Conservation (phyloP, 495 filamentous ascomycete species). For the Massariosphaeria phaeospora region DNA sequence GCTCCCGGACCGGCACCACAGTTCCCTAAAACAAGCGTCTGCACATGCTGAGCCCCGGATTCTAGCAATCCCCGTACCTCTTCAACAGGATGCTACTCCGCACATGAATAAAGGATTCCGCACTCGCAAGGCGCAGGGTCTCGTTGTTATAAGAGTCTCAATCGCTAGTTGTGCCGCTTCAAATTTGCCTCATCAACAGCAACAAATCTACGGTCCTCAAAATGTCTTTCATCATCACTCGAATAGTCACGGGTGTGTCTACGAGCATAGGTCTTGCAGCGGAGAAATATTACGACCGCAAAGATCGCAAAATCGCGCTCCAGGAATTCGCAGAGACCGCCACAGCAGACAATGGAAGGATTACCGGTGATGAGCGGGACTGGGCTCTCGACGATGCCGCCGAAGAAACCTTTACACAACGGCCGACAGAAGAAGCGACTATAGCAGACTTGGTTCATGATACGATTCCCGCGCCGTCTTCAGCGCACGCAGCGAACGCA, state of each 20-base stretch:
- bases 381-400: constrained; percentile 17
- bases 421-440: not conserved
- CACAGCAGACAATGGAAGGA: not conserved
- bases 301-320: constrained; percentile 10
- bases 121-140: too few relatives aligned
- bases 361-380: not conserved
- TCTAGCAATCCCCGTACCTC: too few relatives aligned
- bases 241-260: constrained; percentile 1
- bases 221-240: not conserved
- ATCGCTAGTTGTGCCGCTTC: too few relatives aligned
- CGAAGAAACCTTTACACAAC: not conserved
- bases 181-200: too few relatives aligned
- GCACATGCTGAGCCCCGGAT: too few relatives aligned
- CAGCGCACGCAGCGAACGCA: not conserved
- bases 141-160: too few relatives aligned
- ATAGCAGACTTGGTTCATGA: constrained; percentile 5
- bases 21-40: too few relatives aligned
- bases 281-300: constrained; percentile 18
- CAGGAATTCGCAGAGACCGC: not conserved
- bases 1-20: too few relatives aligned
- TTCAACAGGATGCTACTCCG: too few relatives aligned
- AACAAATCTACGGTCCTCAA: too few relatives aligned
- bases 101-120: too few relatives aligned
- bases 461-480: not conserved
- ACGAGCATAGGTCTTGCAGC: not conserved